These are phyloP conservation scores for Bassia scoparia DNA, from an alignment of 148 eudicot species.

Conservation along the genomic window DNA sequence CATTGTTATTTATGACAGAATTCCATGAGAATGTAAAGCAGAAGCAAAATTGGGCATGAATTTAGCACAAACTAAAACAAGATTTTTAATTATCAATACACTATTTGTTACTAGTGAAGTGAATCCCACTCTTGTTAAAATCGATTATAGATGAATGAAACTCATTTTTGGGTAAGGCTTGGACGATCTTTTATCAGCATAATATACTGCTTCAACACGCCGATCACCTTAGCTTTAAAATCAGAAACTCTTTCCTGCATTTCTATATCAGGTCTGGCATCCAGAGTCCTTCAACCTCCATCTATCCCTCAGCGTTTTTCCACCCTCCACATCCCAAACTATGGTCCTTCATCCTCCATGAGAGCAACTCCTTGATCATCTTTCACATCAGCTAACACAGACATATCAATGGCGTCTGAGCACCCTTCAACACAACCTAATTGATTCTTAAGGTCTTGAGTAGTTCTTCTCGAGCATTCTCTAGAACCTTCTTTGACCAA, in stretches of 20 bases:
- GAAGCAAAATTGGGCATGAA: slow-evolving; percentile 23
- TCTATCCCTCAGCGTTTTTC: slow-evolving; percentile 46
- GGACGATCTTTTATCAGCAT: slow-evolving; percentile 80
- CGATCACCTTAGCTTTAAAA: slow-evolving; percentile 64
- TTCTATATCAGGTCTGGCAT: slow-evolving; percentile 34
- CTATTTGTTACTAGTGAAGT: slow-evolving; percentile 43
- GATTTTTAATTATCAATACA: background rate
- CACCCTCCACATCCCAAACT: slow-evolving; percentile 62
- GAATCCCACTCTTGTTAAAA: slow-evolving; percentile 79
- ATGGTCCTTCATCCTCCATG: slow-evolving; percentile 36
- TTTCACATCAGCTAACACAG: slow-evolving; percentile 40
- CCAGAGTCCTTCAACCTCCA: slow-evolving; percentile 51
- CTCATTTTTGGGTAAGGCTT: slow-evolving; percentile 86
- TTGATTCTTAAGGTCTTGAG: slow-evolving; percentile 50
- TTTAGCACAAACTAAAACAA: background rate
- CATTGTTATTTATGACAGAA: too few relatives aligned
- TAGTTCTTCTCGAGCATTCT: slow-evolving; percentile 79
- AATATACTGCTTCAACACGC: slow-evolving; percentile 64
- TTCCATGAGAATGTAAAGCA: too few relatives aligned
- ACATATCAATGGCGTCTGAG: slow-evolving; percentile 38
- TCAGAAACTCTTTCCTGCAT: slow-evolving; percentile 39
- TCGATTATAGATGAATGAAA: slow-evolving; percentile 75
- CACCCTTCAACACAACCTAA: slow-evolving; percentile 33
- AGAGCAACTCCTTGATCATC: slow-evolving; percentile 38
- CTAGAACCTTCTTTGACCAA: slow-evolving; percentile 59